phyloP scores from a whole-genome alignment of 2,329 filamentous ascomycete species.

The Hymenoscyphus infarciens region DNA sequence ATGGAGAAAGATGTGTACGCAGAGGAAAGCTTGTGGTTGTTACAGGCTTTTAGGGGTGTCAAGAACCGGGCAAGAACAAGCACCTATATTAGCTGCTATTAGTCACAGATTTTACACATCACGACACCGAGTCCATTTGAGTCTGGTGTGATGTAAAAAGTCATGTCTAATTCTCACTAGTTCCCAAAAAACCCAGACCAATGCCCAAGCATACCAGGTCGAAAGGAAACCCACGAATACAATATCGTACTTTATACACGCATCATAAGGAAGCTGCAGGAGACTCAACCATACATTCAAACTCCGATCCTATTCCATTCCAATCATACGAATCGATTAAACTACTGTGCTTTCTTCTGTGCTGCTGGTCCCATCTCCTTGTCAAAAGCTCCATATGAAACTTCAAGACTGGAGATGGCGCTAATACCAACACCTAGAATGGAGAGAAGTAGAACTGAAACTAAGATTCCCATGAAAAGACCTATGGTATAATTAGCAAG shows the following conservation, averaged over 20 bases:
- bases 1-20: too few species aligned
- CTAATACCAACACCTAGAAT: slow-evolving; percentile 77
- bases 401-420: slow-evolving; percentile 75
- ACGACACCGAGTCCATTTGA: too few species aligned
- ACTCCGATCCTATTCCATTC: slow-evolving; percentile 10
- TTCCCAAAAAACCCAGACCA: background rate
- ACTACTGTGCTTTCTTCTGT: slow-evolving; percentile 72
- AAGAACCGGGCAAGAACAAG: too few species aligned
- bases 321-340: background rate
- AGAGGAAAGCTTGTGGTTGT: too few species aligned
- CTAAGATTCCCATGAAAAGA: slow-evolving; percentile 82
- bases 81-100: too few species aligned
- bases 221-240: slow-evolving; percentile 2
- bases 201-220: background rate
- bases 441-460: slow-evolving; percentile 65
- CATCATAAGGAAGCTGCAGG: background rate
- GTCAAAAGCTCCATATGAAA: slow-evolving; percentile 92
- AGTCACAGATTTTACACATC: too few species aligned
- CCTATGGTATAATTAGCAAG: slow-evolving; percentile 45
- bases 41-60: too few species aligned
- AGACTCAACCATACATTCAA: slow-evolving; percentile 6
- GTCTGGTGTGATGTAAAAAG: background rate
- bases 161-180: background rate
- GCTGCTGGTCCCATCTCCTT: slow-evolving; percentile 90
- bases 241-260: slow-evolving; percentile 11